These are phyloP conservation scores for Tetrapyrgos nigripes DNA, from an alignment of 1,284 basidiomycete species.

Conservation along the genomic window DNA sequence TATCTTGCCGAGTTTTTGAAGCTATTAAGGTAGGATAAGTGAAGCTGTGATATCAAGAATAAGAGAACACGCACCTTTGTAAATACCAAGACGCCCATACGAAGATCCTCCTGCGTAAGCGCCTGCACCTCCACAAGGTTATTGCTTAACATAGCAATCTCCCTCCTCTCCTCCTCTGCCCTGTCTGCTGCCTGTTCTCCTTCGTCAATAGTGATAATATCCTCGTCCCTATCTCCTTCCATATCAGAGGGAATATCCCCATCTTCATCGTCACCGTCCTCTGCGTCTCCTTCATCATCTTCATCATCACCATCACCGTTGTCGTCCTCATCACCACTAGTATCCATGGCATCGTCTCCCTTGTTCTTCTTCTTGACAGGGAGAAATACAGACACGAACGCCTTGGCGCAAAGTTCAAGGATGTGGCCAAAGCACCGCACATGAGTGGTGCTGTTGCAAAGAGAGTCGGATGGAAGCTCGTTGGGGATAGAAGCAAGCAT, in stretches of 20 bases:
- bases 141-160: not conserved
- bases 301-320: not conserved
- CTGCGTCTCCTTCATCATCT: not conserved
- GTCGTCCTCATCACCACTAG: not conserved
- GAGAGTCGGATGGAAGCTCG: not conserved
- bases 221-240: not conserved
- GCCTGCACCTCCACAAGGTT: not conserved
- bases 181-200: not conserved
- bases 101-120: not conserved
- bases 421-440: constrained; percentile 24
- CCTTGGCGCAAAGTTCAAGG: constrained; percentile 22
- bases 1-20: constrained; percentile 3
- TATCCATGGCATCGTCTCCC: not conserved
- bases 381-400: constrained; percentile 2
- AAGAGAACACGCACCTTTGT: not conserved
- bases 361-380: constrained; percentile 5
- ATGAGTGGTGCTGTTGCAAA: constrained; percentile 6
- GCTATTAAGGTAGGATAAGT: not conserved
- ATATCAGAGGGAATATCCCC: not conserved
- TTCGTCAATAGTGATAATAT: not conserved
- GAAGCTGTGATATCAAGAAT: not conserved
- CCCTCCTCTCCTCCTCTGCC: not conserved
- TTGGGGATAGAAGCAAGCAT: constrained; percentile 1
- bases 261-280: constrained; percentile 1
- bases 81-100: not conserved